phyloP scores from a whole-genome alignment of 345 rosid genomes.

The Syzygium jambos region DNA sequence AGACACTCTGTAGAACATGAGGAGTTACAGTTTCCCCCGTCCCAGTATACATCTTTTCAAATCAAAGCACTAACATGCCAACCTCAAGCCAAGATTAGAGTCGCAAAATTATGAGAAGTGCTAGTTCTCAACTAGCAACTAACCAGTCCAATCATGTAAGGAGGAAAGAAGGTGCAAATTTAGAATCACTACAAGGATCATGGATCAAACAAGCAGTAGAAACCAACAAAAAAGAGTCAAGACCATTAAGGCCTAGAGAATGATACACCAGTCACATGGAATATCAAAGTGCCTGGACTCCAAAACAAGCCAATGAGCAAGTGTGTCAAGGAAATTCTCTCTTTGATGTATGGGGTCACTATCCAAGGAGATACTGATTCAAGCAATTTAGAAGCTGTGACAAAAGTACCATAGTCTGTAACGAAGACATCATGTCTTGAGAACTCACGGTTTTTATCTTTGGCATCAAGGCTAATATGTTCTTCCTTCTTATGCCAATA shows the following conservation, averaged over 20 bases:
- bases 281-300: background rate
- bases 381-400: background rate
- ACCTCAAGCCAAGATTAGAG: background rate
- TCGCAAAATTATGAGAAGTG: background rate
- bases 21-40: background rate
- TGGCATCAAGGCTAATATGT: slow-evolving; percentile 57
- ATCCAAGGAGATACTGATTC: background rate
- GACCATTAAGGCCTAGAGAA: background rate
- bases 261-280: background rate
- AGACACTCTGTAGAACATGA: background rate
- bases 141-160: background rate
- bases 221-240: background rate
- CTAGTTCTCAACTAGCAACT: background rate
- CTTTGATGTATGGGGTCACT: background rate
- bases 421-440: background rate
- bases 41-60: background rate
- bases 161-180: background rate
- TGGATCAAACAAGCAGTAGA: background rate
- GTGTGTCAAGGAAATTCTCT: background rate
- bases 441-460: slow-evolving; percentile 29
- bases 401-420: background rate
- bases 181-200: background rate
- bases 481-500: slow-evolving; percentile 79
- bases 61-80: background rate
- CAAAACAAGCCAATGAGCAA: background rate